A percentile compares a stretch with the other conserved stretches of the same genome.
Conservation (phyloP, 1,284 basidiomycete species). For the Papiliotrema nemorosa region DNA sequence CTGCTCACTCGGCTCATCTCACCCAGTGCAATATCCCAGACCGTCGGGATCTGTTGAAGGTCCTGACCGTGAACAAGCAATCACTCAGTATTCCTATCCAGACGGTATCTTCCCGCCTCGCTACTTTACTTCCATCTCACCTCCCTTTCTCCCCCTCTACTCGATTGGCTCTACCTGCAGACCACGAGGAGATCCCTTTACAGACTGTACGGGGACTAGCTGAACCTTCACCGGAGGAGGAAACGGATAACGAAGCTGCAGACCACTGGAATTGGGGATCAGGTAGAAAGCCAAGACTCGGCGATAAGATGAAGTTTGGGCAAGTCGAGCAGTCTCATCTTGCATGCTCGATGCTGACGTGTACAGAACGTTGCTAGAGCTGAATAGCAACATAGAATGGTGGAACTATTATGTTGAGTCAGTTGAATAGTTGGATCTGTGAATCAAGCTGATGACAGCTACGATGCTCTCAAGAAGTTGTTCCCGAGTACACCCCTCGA, state of each 20-base stretch:
- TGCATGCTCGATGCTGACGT: background rate
- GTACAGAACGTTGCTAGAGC: conserved; percentile 77
- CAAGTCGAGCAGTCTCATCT: conserved; percentile 19
- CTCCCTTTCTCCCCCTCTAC: too few species aligned
- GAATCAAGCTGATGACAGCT: conserved; percentile 52
- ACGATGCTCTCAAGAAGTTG: conserved; percentile 78
- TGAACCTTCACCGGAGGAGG: background rate
- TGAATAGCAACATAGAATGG: conserved; percentile 93
- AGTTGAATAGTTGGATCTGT: conserved; percentile 11
- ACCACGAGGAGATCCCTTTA: too few species aligned
- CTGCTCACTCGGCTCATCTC: too few species aligned
- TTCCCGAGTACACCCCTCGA: conserved; percentile 49
- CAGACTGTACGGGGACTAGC: too few species aligned
- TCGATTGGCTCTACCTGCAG: too few species aligned
- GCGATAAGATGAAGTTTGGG: conserved; percentile 52
- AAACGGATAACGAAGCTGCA: background rate
- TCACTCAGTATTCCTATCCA: too few species aligned
- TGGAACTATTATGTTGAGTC: conserved; percentile 80
- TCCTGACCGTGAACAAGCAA: too few species aligned
- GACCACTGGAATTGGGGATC: conserved; percentile 34
- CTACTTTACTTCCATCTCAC: too few species aligned
- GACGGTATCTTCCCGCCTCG: too few species aligned
- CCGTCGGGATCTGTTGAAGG: too few species aligned
- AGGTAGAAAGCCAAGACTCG: conserved; percentile 18
- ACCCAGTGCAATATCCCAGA: too few species aligned